These are phyloP conservation scores for Claviceps sp. DNA, from an alignment of 2,329 filamentous ascomycete species.

Conservation along the genomic window DNA sequence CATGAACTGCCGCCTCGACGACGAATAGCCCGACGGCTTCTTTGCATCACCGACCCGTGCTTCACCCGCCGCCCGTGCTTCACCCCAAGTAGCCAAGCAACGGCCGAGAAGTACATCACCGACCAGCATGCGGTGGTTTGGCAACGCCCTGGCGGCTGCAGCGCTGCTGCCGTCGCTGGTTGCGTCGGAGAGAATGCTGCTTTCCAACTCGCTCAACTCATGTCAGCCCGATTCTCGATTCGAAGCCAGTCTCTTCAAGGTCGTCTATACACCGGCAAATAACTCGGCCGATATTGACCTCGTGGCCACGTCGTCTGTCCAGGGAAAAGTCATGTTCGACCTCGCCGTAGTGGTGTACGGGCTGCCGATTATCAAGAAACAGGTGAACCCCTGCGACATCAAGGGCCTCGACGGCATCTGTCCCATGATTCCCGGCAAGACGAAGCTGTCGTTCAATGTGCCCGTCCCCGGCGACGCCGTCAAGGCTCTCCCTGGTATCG, in stretches of 20 bases:
- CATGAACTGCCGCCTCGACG: too few species aligned
- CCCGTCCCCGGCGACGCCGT: slow-evolving; percentile 42
- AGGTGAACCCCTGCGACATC: slow-evolving; percentile 57
- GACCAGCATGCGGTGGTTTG: slow-evolving; percentile 3
- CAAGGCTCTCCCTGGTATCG: slow-evolving; percentile 60
- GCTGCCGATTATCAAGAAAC: slow-evolving; percentile 48
- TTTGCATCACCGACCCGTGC: too few species aligned
- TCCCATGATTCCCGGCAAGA: slow-evolving; percentile 75
- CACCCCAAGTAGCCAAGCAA: background rate
- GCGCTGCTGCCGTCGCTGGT: slow-evolving; percentile 4
- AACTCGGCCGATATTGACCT: slow-evolving; percentile 55
- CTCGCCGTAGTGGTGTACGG: slow-evolving; percentile 35
- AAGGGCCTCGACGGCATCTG: slow-evolving; percentile 58
- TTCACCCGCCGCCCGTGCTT: background rate
- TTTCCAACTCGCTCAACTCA: slow-evolving; percentile 57
- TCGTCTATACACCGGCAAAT: slow-evolving; percentile 60
- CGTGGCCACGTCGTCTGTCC: slow-evolving; percentile 60
- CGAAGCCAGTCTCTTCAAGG: slow-evolving; percentile 71
- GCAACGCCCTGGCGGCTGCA: slow-evolving; percentile 1
- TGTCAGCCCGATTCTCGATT: slow-evolving; percentile 71
- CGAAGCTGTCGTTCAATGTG: slow-evolving; percentile 59
- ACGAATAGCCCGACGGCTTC: too few species aligned
- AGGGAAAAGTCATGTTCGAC: slow-evolving; percentile 50
- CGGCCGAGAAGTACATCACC: background rate
- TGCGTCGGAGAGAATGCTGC: slow-evolving; percentile 4